Evolutionary conservation across 2,329 filamentous ascomycete genomes (phyloP), one percentile per base, ranked within the genome.

Genomic region (Cryphonectria japonica): DNA sequence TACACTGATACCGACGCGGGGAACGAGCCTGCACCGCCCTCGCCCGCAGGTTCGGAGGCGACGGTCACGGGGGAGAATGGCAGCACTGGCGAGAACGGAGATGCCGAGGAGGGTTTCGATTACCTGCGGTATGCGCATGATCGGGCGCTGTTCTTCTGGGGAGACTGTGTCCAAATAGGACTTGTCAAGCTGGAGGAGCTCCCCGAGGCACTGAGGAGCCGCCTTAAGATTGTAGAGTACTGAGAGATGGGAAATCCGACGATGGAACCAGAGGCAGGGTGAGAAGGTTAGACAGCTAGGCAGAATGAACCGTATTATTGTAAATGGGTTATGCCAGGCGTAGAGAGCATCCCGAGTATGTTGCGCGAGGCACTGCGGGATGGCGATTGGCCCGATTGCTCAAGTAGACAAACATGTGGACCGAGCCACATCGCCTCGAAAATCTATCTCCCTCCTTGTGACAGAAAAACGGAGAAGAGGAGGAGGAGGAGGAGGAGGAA

Each of bases 121-220:
- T 99, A 98, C 79, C 85, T 99, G 34, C 89, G 88, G 14, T 99
- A 98, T 81, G 91, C 96, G 9, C 93, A 97, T 81, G 93, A 98
- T 75, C 87, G 96, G 19, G 95, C 94, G 0, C 85, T 96, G 83
- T 96, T 98, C 81, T 96, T 99, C 82, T 97, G 95, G 93, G 95
- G 94, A 1, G 96, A 99, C 82, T 90, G 94, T 67, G 83, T 98
- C 69, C 83, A 86, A 69, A 81, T 97, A 80, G 94, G 94, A 0
- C 82, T 99, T 54, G 85, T 96, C 54, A 89, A 87, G 78, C 80
- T 85, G 73, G 91, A 95, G 75, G 94, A 98, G 34, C 82, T 99
- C 74, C 94, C 94, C 0, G 85, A 87, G 74, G 84, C 85, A n/a
- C 77, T 97, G 77, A 83, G 86, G 75, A 79, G 82, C 66, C 87